Percentiles rank a stretch among this genome's conserved stretches.
Evolutionary conservation across 768 basidiomycete species (phyloP).

Genomic region (Trametes punicea): DNA sequence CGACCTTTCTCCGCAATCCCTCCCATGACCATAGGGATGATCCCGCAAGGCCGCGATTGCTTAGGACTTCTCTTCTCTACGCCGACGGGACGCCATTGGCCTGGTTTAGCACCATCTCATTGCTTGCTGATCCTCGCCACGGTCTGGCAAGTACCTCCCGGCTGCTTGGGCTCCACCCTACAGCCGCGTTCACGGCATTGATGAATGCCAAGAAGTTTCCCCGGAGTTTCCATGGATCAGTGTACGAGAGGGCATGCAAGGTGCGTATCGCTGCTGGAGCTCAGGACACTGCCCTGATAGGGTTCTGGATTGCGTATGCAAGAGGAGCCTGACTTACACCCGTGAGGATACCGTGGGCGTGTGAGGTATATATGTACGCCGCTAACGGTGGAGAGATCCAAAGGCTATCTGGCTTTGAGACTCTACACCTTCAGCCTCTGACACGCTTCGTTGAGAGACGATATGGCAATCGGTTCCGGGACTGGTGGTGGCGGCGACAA

Average conservation of each 20-base stretch:
- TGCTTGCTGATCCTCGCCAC: not conserved
- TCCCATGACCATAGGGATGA: constrained; percentile 13
- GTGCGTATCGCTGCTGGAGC: not conserved
- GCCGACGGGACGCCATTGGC: not conserved
- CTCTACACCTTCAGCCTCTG: not conserved
- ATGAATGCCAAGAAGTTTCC: constrained; percentile 9
- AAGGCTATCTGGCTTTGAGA: not conserved
- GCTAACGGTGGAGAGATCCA: not conserved
- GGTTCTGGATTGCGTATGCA: not conserved
- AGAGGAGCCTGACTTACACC: not conserved
- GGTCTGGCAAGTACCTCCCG: not conserved
- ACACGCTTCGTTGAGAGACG: not conserved
- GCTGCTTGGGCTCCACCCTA: not conserved
- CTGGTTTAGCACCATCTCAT: not conserved
- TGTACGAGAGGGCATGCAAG: not conserved
- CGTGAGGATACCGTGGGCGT: not conserved
- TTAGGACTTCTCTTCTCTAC: not conserved
- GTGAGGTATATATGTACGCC: not conserved
- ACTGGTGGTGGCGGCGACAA: not conserved
- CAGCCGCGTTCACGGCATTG: not conserved
- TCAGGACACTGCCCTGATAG: not conserved
- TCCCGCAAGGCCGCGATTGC: not conserved
- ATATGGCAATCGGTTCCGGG: constrained; percentile 8
- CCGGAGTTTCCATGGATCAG: constrained; percentile 22
- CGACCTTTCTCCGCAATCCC: constrained; percentile 8